Conservation (phyloP, 208 protist genomes). For the Trypanosoma congolense region DNA sequence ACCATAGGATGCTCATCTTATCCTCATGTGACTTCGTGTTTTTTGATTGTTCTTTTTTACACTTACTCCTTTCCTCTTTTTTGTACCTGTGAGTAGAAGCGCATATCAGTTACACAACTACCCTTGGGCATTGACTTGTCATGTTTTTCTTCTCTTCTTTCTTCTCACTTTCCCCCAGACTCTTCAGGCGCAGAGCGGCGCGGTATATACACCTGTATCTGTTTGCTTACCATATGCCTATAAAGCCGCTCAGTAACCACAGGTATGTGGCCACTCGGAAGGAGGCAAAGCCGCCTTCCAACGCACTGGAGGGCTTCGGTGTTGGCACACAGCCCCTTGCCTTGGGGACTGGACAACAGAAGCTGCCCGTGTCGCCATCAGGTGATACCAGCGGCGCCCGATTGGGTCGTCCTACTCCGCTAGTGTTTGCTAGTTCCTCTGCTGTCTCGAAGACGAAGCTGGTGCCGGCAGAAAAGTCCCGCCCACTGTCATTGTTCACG, state of each 20-base stretch:
- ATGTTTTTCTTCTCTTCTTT: no score
- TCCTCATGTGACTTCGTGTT: no score
- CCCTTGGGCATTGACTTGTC: no score
- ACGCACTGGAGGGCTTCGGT: background rate
- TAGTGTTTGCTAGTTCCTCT: background rate
- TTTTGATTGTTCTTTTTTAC: no score
- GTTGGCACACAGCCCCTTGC: background rate
- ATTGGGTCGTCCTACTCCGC: background rate
- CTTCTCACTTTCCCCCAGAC: no score
- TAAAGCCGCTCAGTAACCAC: background rate
- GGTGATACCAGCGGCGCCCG: background rate
- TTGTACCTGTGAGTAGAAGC: no score
- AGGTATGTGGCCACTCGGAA: background rate
- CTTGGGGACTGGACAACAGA: background rate
- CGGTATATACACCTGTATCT: no score
- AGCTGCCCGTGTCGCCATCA: background rate
- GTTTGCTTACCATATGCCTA: background rate
- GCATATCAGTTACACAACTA: no score
- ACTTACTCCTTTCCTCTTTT: no score
- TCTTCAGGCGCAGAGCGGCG: no score
- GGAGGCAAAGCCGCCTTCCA: background rate
- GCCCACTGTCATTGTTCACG: background rate
- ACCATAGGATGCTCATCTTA: no score
- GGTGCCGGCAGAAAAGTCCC: background rate
- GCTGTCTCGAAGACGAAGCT: background rate